Conservation (phyloP, 129 eudicot species). For the Erigeron canadensis region DNA sequence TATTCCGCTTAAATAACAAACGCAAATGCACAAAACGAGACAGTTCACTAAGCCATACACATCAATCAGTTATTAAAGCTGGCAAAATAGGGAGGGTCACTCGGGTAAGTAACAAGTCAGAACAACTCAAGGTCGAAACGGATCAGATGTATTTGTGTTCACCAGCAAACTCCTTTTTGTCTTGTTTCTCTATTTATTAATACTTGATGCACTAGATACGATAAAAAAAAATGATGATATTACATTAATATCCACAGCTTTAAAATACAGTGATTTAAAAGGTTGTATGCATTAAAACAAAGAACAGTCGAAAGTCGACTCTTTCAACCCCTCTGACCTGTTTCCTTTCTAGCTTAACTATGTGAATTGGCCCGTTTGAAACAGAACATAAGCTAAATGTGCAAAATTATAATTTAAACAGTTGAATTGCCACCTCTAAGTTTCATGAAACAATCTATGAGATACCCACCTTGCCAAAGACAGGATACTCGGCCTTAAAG, state of each 20-base stretch:
- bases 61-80: background rate
- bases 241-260: background rate
- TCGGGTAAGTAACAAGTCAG: background rate
- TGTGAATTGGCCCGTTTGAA: background rate
- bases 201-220: background rate
- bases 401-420: background rate
- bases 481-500: slow-evolving; percentile 85
- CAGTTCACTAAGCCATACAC: background rate
- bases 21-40: background rate
- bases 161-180: background rate
- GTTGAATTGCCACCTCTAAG: background rate
- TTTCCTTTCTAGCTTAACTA: background rate
- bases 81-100: background rate
- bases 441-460: background rate
- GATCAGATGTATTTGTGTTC: background rate
- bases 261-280: background rate
- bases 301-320: background rate
- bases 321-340: background rate
- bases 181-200: background rate
- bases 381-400: background rate
- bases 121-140: background rate
- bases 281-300: background rate
- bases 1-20: background rate
- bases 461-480: slow-evolving; percentile 70
- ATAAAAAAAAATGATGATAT: background rate